Percentiles rank a stretch among this genome's conserved stretches.
phyloP scores from a whole-genome alignment of 2,329 filamentous ascomycete genomes.

The Aspergillus phoenicis region DNA sequence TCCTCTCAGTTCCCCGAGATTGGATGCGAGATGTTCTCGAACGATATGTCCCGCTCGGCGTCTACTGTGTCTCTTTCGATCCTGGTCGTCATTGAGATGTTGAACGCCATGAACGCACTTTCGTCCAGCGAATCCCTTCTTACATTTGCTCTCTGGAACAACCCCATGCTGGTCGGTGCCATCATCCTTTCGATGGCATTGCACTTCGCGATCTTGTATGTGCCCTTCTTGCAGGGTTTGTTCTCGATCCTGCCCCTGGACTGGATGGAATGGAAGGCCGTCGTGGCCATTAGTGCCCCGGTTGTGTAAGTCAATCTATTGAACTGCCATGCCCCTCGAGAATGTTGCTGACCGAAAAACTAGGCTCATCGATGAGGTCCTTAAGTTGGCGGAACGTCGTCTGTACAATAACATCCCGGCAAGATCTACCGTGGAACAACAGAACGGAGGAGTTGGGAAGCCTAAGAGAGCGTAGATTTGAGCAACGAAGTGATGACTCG shows the following conservation, averaged over 20 bases:
- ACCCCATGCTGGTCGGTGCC: constrained; percentile 97
- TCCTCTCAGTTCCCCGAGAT: constrained; percentile 81
- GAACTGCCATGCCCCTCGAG: neutral
- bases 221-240: constrained; percentile 80
- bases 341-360: constrained; percentile 20
- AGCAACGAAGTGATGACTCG: constrained; percentile 22
- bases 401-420: constrained; percentile 57
- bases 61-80: constrained; percentile 90
- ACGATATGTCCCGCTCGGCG: constrained; percentile 82
- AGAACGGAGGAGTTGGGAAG: constrained; percentile 37
- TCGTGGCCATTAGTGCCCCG: constrained; percentile 82
- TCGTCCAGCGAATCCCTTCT: constrained; percentile 93
- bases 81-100: constrained; percentile 97
- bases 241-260: constrained; percentile 91
- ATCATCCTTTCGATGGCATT: constrained; percentile 90
- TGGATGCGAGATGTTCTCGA: constrained; percentile 87
- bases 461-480: constrained; percentile 38
- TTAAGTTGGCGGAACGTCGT: constrained; percentile 75
- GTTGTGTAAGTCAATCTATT: constrained; percentile 72
- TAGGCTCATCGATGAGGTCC: constrained; percentile 77
- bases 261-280: constrained; percentile 87
- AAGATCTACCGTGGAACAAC: constrained; percentile 21
- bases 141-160: constrained; percentile 94
- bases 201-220: constrained; percentile 92
- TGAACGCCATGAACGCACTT: constrained; percentile 97